Evolutionary conservation across 2,329 filamentous ascomycete species (phyloP).

Genomic region (Colletotrichum sp.): DNA sequence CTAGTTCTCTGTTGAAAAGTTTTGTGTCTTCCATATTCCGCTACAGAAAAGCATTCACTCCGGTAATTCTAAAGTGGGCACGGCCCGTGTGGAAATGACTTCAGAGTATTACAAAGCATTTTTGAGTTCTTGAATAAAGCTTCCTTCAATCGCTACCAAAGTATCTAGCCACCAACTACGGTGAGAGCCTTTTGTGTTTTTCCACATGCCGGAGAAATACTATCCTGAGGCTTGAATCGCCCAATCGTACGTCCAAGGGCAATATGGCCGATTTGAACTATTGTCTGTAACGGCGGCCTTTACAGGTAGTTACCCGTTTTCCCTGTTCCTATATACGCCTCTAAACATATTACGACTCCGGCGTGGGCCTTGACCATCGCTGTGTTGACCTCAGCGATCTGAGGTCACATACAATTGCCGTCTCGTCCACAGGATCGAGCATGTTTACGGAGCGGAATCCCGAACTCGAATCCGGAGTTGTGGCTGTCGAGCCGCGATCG

Average conservation of each 20-base stretch:
- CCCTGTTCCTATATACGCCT: no score
- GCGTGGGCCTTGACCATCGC: no score
- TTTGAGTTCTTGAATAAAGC: rapidly evolving
- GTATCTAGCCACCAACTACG: neutral
- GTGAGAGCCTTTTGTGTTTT: neutral
- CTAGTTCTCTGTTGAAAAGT: rapidly evolving
- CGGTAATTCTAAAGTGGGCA: rapidly evolving
- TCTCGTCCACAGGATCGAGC: neutral
- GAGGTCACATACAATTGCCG: rapidly evolving
- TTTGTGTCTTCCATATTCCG: neutral
- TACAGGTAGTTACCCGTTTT: no score
- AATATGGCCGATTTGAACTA: neutral
- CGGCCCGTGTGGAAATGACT: neutral
- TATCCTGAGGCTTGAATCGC: neutral
- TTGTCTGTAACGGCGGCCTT: neutral
- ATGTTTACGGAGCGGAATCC: neutral
- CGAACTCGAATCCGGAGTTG: neutral
- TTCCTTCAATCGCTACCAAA: neutral
- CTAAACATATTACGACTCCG: no score
- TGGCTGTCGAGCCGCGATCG: neutral
- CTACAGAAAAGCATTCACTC: neutral
- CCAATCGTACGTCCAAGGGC: neutral
- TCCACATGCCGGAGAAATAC: neutral
- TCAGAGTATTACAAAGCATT: neutral
- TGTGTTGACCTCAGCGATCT: neutral